Evolutionary conservation across 2,329 filamentous ascomycete species (phyloP), one percentile per base, ranked within the genome.

Genomic region (Beauveria sp.): DNA sequence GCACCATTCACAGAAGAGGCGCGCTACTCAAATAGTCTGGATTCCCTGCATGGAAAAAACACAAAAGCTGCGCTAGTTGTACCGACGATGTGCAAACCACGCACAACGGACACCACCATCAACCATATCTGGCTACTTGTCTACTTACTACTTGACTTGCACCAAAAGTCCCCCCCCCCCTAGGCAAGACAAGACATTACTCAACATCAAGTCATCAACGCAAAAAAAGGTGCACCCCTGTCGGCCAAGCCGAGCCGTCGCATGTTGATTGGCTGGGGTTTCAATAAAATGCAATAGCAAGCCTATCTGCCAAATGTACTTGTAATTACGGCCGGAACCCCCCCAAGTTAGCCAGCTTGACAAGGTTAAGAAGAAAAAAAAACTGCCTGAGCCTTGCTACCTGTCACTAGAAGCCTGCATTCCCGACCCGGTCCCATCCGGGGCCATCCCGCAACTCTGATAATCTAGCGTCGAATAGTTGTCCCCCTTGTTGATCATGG

Each of bases 281-380:
- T 56, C 53, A 34, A 56, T 46, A 56, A 46, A 46, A 56, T 54
- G 49, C 50, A 53, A 54, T 42, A 42, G 18, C 26, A 51, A 51
- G 16, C 28, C 49, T 47, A 50, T 10, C 20, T 18, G 4, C 30
- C 30, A 34, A 34, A 34, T 34, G 30, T 14, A 18, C 16, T 14
- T 34, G 28, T n/a, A 38, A 24, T 53, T 53, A 34, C 20, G n/a
- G 12, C 50, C 6, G 10, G 18, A 53, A 12, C 34, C 34, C 50
- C 30, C 12, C 12, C 12, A 34, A 40, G 50, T 40, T 52, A n/a
- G 8, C 7, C 42, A 10, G 18, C 42, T 43, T 43, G 42, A 43
- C 42, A 43, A 43, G 42, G 42, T 43, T 8, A 4, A 10, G 9
- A 30, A 3, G 3, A 2, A 28, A 28, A 30, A 30, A 30, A 30